A percentile compares a stretch with the other conserved stretches of the same genome.
These are phyloP conservation scores for Podaxis sp. DNA, from an alignment of 768 basidiomycete genomes.

Conservation along the genomic window DNA sequence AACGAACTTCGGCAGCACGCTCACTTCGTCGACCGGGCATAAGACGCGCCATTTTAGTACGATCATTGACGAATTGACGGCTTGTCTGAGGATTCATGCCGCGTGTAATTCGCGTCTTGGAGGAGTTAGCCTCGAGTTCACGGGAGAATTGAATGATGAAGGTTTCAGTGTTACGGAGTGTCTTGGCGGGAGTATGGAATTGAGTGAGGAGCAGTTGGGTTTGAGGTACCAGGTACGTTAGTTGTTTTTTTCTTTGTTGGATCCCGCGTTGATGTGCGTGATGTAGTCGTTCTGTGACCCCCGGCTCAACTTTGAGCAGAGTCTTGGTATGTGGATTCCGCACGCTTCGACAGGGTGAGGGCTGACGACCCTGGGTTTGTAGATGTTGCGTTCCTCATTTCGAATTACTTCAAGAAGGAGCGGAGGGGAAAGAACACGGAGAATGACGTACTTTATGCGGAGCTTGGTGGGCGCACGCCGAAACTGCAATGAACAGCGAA, in stretches of 20 bases:
- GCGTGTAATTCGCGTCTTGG: slow-evolving; percentile 72
- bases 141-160: slow-evolving; percentile 86
- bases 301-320: slow-evolving; percentile 90
- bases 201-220: slow-evolving; percentile 86
- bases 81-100: slow-evolving; percentile 79
- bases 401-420: slow-evolving; percentile 33
- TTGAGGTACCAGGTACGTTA: slow-evolving; percentile 77
- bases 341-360: neutral
- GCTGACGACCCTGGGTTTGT: neutral
- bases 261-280: slow-evolving; percentile 2
- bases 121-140: slow-evolving; percentile 87
- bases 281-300: slow-evolving; percentile 90
- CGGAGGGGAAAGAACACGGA: slow-evolving; percentile 14
- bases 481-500: neutral
- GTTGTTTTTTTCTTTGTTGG: neutral
- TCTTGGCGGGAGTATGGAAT: slow-evolving; percentile 93
- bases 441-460: slow-evolving; percentile 10
- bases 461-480: slow-evolving; percentile 12
- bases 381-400: slow-evolving; percentile 36
- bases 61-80: slow-evolving; percentile 84
- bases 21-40: slow-evolving; percentile 73
- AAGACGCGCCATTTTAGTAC: slow-evolving; percentile 91
- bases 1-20: slow-evolving; percentile 52
- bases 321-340: slow-evolving; percentile 62
- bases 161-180: slow-evolving; percentile 97